Conservation (phyloP, 768 basidiomycete genomes). For the Chalciporus pseudorubinellus region DNA sequence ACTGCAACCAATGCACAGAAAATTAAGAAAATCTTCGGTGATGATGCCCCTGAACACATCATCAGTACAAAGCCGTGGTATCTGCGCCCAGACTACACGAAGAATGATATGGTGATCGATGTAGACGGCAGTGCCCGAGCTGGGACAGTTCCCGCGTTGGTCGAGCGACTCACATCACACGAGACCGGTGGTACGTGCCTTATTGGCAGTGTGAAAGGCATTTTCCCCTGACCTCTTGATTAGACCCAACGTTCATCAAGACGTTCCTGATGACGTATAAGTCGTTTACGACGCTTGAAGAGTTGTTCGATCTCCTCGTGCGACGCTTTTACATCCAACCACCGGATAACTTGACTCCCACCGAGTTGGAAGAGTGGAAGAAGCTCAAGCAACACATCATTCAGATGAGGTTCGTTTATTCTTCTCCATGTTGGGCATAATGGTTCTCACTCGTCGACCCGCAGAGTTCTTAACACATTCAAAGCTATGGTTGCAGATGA, state of each 20-base stretch:
- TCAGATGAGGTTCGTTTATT: constrained; percentile 67
- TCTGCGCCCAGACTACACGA: constrained; percentile 75
- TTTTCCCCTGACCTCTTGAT: constrained; percentile 5
- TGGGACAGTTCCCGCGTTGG: constrained; percentile 81
- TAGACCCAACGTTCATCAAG: constrained; percentile 77
- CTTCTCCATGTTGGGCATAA: background rate
- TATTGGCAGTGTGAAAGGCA: background rate
- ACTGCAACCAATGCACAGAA: constrained; percentile 45
- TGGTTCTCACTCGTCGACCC: constrained; percentile 1
- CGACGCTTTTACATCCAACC: constrained; percentile 76
- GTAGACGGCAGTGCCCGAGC: constrained; percentile 82
- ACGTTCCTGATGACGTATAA: constrained; percentile 97
- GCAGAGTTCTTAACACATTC: constrained; percentile 81
- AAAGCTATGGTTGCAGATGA: constrained; percentile 87
- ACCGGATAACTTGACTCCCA: constrained; percentile 59
- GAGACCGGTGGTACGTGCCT: constrained; percentile 72
- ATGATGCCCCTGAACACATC: constrained; percentile 46
- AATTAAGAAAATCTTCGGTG: constrained; percentile 67
- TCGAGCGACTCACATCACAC: constrained; percentile 89
- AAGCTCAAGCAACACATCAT: constrained; percentile 85
- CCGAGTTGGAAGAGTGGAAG: constrained; percentile 76
- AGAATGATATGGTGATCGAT: constrained; percentile 81
- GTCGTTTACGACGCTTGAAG: constrained; percentile 82
- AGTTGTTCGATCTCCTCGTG: constrained; percentile 79
- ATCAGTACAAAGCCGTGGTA: constrained; percentile 72